Base-by-base conservation (phyloP, 208 protist species). In the Trypanosomatidae sp. region DNA sequence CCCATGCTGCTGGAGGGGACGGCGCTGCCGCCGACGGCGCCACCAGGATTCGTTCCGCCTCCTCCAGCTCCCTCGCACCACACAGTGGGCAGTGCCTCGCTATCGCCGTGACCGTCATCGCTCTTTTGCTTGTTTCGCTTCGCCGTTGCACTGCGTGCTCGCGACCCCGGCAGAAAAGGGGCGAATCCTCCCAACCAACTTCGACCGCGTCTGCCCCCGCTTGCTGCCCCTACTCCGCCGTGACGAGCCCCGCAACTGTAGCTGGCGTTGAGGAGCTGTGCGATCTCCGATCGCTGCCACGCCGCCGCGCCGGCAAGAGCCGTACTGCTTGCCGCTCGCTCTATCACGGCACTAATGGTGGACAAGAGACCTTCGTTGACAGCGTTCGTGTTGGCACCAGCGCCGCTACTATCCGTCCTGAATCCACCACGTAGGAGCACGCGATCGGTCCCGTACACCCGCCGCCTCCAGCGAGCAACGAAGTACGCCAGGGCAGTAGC, bases 341-440 rank as follows among this genome's bases (percentile, higher is more conserved):
- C 75, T n/a, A 79, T 79, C 6, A 79, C 69, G 12, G 75, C 59
- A 10, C 60, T 39, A 25, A 79, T 66, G 12, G 64, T 66, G 28
- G 75, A 62, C 52, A 79, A 15, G n/a, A 79, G 68, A 47, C 69
- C 75, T 15, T 59, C 68, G 12, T 55, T 55, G 19, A 19, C 50
- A 13, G 28, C 62, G 68, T n/a, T 46, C 19, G 33, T 9, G 22
- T 64, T 19, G 39, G 19, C 19, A 8, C 12, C 39, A 25, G 39
- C 30, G 19, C 67, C 22, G 30, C 46, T 52, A 1, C 22, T 47
- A n/a, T 73, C 66, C 17, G 28, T 19, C 52, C 46, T 67, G n/a
- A 49, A 22, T 30, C 59, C 33, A 19, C 39, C 49, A 46, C 74
- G 50, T 25, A 50, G 47, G 22, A 47, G 17, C 43, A 44, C 41